Percentiles rank a stretch among this genome's conserved stretches.
Evolutionary conservation across 1,139 yeast species (phyloP).

Genomic region (Williopsis jadinii): DNA sequence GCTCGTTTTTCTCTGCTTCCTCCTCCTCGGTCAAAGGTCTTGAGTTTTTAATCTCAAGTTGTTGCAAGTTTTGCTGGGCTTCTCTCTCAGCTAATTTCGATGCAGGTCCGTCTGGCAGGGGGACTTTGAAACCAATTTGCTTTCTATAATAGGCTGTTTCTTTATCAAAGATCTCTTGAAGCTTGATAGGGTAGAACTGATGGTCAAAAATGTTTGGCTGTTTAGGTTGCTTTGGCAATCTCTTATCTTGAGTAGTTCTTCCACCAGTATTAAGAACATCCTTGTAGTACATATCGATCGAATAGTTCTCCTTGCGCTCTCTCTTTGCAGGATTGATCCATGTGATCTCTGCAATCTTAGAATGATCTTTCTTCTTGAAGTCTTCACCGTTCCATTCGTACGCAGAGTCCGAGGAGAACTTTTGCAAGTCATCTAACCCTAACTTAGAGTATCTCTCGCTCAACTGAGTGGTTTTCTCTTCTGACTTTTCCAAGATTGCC

Average conservation of each 20-base stretch:
- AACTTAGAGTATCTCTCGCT: constrained; percentile 58
- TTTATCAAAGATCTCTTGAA: constrained; percentile 56
- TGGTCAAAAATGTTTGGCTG: constrained; percentile 66
- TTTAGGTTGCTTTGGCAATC: constrained; percentile 59
- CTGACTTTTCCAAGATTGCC: constrained; percentile 52
- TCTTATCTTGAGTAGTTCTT: constrained; percentile 33
- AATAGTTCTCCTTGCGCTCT: constrained; percentile 73
- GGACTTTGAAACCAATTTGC: constrained; percentile 42
- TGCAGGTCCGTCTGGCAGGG: constrained; percentile 33
- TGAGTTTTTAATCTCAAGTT: constrained; percentile 55
- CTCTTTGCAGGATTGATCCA: constrained; percentile 76
- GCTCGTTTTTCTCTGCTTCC: constrained; percentile 45
- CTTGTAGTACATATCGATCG: constrained; percentile 72
- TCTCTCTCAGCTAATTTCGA: constrained; percentile 34
- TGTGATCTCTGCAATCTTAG: constrained; percentile 32
- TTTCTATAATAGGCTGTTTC: constrained; percentile 57
- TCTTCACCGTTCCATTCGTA: constrained; percentile 86
- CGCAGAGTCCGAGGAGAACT: constrained; percentile 60
- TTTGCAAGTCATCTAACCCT: constrained; percentile 71
- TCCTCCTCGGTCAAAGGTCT: constrained; percentile 66
- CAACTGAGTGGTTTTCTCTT: constrained; percentile 53
- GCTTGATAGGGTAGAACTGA: constrained; percentile 60
- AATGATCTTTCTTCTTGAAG: constrained; percentile 56
- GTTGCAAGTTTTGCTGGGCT: constrained; percentile 50
- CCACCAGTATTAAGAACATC: constrained; percentile 70